Evolutionary conservation across 441 rosid genomes (phyloP).

Genomic region (Capsella rubella): DNA sequence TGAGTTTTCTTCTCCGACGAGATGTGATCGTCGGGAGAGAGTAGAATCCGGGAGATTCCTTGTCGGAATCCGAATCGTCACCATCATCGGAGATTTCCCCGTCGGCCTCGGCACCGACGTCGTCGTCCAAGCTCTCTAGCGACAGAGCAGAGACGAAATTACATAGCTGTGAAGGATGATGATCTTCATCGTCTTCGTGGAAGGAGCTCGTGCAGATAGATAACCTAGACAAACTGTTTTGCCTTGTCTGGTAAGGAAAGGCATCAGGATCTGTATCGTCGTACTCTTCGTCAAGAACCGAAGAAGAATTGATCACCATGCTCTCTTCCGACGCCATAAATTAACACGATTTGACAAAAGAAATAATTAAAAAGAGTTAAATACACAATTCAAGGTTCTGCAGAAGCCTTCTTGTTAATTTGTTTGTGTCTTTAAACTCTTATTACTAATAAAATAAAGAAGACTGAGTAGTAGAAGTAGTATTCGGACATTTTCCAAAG

Average conservation of each 20-base stretch:
- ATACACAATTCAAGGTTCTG: conserved; percentile 23
- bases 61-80: conserved; percentile 59
- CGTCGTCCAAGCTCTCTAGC: conserved; percentile 46
- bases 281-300: conserved; percentile 46
- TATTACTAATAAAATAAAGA: not conserved
- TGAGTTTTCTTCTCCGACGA: conserved; percentile 48
- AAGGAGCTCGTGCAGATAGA: conserved; percentile 74
- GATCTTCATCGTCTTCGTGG: conserved; percentile 49
- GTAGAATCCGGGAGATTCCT: conserved; percentile 50
- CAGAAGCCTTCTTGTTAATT: not conserved
- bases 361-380: not conserved
- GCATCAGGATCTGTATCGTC: conserved; percentile 42
- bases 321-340: conserved; percentile 61
- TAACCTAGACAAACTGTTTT: conserved; percentile 59
- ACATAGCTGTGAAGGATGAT: not conserved
- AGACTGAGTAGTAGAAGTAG: conserved; percentile 5
- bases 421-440: no score
- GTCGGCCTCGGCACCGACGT: conserved; percentile 65
- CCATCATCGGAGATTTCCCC: conserved; percentile 64
- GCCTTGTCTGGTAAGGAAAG: conserved; percentile 40
- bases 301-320: conserved; percentile 41
- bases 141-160: conserved; percentile 29
- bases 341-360: conserved; percentile 14
- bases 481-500: conserved; percentile 31
- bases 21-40: conserved; percentile 63